Percentiles rank a stretch among this genome's conserved stretches.
phyloP scores from a whole-genome alignment of 1,284 basidiomycete species.

The Ceratobasidium sp. region DNA sequence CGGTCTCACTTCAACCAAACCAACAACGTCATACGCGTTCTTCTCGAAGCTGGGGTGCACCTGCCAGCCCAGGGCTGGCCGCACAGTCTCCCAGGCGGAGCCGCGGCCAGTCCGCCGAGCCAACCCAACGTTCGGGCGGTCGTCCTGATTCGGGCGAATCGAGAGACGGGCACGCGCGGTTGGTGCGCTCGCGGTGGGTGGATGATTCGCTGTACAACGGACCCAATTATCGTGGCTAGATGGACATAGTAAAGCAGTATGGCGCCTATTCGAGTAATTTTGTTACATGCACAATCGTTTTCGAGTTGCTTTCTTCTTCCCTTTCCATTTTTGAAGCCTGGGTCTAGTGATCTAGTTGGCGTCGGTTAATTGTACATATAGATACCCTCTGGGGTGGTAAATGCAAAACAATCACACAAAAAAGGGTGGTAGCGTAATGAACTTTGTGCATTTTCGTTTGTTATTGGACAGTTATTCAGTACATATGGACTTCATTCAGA shows the following conservation, averaged over 20 bases:
- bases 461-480: conserved; percentile 2
- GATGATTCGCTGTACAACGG: conserved; percentile 42
- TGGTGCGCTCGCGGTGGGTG: conserved; percentile 32
- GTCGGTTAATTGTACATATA: too few species aligned
- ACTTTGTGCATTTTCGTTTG: not conserved
- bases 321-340: not conserved
- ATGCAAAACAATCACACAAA: too few species aligned
- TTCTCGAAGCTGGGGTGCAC: conserved; percentile 31
- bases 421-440: too few species aligned
- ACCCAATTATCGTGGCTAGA: conserved; percentile 30
- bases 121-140: conserved; percentile 12
- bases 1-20: conserved; percentile 29
- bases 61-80: not conserved
- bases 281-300: too few species aligned
- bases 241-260: not conserved
- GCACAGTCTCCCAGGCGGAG: conserved; percentile 8
- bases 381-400: too few species aligned
- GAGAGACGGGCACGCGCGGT: conserved; percentile 23
- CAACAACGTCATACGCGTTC: conserved; percentile 37
- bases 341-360: not conserved
- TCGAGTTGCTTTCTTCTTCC: conserved; percentile 4
- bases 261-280: too few species aligned
- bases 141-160: conserved; percentile 5
- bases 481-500: not conserved
- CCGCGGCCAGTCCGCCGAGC: conserved; percentile 32